phyloP scores from a whole-genome alignment of 305 asterid genomes.

The Fraxinus sp. region DNA sequence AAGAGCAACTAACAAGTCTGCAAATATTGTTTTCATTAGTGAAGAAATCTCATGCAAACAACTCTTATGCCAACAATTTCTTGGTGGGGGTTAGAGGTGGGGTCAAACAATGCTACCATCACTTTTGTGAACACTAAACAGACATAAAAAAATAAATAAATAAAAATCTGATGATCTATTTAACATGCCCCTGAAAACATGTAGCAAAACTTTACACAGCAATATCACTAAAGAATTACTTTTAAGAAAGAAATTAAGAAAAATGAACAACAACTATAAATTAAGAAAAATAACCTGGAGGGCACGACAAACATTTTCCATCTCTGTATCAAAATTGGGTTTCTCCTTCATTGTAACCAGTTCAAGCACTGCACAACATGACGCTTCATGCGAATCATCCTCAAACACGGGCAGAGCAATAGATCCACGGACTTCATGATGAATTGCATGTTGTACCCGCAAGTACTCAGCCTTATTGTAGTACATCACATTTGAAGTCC shows the following conservation, averaged over 20 bases:
- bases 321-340: constrained; percentile 55
- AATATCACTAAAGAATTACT: neutral
- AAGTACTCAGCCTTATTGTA: constrained; percentile 59
- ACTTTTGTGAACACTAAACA: no score
- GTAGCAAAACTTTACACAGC: neutral
- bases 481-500: constrained; percentile 71
- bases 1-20: neutral
- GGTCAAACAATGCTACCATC: neutral
- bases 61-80: neutral
- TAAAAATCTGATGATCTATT: neutral
- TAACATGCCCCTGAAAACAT: neutral
- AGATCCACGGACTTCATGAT: constrained; percentile 71
- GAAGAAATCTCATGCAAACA: neutral
- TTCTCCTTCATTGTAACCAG: constrained; percentile 61
- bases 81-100: neutral
- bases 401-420: constrained; percentile 72
- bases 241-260: neutral
- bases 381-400: constrained; percentile 32
- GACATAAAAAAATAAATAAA: neutral
- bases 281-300: constrained; percentile 48
- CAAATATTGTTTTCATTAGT: neutral
- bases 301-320: constrained; percentile 54
- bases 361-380: constrained; percentile 75
- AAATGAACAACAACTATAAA: neutral
- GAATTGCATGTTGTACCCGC: constrained; percentile 53